Conservation (phyloP, 1,139 yeast genomes). For the Geotrichum candidum region DNA sequence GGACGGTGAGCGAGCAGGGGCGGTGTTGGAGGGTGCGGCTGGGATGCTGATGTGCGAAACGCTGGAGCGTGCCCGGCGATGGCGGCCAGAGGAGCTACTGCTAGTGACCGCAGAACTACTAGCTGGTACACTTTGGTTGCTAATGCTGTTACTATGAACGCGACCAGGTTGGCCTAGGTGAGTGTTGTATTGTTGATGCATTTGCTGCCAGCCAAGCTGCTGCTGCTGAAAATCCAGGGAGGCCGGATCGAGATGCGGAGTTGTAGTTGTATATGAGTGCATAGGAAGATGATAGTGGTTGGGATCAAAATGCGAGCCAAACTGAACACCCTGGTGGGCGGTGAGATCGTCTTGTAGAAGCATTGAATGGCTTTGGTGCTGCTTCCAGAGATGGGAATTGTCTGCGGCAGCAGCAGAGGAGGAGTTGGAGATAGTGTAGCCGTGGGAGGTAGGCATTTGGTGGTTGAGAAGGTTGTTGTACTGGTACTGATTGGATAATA, state of each 20-base stretch:
- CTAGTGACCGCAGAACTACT: neutral
- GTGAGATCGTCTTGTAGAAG: neutral
- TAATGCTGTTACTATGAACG: neutral
- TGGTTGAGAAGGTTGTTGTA: constrained; percentile 1
- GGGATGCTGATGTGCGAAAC: constrained; percentile 4
- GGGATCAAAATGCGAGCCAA: neutral
- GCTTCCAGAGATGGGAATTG: constrained; percentile 6
- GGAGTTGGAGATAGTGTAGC: constrained; percentile 5
- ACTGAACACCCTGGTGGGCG: neutral
- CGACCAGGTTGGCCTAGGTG: neutral
- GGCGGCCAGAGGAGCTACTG: neutral
- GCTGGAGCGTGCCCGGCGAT: neutral
- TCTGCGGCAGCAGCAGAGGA: constrained; percentile 1
- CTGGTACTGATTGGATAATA: constrained; percentile 1
- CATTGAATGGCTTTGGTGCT: neutral
- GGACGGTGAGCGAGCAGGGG: neutral
- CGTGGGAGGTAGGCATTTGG: constrained; percentile 3
- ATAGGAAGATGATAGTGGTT: neutral
- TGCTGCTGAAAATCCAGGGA: constrained; percentile 3
- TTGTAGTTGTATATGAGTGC: neutral
- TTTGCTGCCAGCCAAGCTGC: constrained; percentile 8
- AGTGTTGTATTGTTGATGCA: neutral
- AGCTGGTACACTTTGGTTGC: neutral
- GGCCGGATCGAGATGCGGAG: constrained; percentile 5
- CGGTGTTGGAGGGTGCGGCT: constrained; percentile 3